Conservation (phyloP, 2,329 filamentous ascomycete species). For the Geoglossum cookeanum region DNA sequence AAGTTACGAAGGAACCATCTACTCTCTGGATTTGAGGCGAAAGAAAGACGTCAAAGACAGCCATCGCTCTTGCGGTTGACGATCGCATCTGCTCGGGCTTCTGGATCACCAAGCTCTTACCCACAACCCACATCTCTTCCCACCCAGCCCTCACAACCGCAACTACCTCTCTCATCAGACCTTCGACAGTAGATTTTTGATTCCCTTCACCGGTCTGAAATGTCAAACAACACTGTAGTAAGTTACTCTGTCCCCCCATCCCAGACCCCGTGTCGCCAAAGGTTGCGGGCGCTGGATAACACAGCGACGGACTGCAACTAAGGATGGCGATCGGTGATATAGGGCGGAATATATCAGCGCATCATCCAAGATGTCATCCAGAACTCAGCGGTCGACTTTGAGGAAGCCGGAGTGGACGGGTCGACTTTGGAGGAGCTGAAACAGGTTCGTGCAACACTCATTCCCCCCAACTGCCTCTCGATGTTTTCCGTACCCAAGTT, state of each 20-base stretch:
- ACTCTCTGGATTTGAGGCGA: background rate
- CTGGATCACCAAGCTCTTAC: background rate
- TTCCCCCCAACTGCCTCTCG: background rate
- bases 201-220: constrained; percentile 14
- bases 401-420: constrained; percentile 85
- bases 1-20: background rate
- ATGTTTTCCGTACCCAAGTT: constrained; percentile 6
- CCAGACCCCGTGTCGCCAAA: background rate
- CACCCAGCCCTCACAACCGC: background rate
- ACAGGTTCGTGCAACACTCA: constrained; percentile 42
- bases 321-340: background rate
- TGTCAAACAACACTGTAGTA: constrained; percentile 30
- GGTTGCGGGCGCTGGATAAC: background rate
- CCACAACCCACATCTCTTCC: background rate
- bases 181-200: background rate
- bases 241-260: constrained; percentile 16
- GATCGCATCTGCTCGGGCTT: background rate
- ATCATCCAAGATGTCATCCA: constrained; percentile 77
- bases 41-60: background rate
- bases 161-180: background rate
- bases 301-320: background rate
- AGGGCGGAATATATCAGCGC: constrained; percentile 62
- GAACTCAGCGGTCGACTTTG: constrained; percentile 83
- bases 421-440: constrained; percentile 71
- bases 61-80: background rate